These are phyloP conservation scores for Chrysanthemum makinoi DNA, from an alignment of 129 eudicot species.

Conservation along the genomic window DNA sequence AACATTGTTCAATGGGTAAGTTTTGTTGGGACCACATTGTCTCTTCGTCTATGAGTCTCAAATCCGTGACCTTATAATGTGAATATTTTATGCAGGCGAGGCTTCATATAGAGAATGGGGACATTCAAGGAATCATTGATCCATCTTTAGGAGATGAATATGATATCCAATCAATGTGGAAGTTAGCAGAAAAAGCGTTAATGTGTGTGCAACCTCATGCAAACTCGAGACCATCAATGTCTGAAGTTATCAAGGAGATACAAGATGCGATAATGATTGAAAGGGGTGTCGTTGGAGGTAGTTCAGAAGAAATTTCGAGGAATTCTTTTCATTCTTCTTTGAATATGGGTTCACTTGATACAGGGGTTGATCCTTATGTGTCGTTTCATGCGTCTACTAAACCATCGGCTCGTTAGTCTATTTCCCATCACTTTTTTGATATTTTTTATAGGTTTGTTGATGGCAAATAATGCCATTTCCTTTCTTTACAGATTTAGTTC, in stretches of 20 bases:
- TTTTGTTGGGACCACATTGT: neutral
- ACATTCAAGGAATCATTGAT: slow-evolving; percentile 93
- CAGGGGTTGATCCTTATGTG: slow-evolving; percentile 34
- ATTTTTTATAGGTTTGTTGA: slow-evolving; percentile 16
- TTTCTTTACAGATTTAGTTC: slow-evolving; percentile 2
- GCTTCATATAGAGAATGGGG: slow-evolving; percentile 86
- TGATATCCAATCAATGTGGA: slow-evolving; percentile 98
- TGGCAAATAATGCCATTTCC: neutral
- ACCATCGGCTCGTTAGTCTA: slow-evolving; percentile 23
- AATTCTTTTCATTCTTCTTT: slow-evolving; percentile 72
- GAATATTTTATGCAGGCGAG: slow-evolving; percentile 55
- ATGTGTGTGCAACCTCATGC: slow-evolving; percentile 94
- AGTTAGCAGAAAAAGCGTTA: slow-evolving; percentile 93
- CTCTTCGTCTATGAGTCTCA: neutral
- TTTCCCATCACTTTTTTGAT: neutral
- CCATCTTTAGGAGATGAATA: slow-evolving; percentile 63
- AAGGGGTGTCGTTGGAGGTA: slow-evolving; percentile 58
- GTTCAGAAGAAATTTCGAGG: slow-evolving; percentile 68
- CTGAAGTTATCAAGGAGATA: slow-evolving; percentile 83
- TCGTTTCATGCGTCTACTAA: slow-evolving; percentile 24
- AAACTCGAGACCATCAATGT: slow-evolving; percentile 70
- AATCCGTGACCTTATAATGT: neutral
- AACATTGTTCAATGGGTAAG: slow-evolving; percentile 98
- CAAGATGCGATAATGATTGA: slow-evolving; percentile 79
- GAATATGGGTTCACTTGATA: slow-evolving; percentile 59